Base-by-base conservation (phyloP, 2,329 filamentous ascomycete species). In the Trichoderma lentiforme region DNA sequence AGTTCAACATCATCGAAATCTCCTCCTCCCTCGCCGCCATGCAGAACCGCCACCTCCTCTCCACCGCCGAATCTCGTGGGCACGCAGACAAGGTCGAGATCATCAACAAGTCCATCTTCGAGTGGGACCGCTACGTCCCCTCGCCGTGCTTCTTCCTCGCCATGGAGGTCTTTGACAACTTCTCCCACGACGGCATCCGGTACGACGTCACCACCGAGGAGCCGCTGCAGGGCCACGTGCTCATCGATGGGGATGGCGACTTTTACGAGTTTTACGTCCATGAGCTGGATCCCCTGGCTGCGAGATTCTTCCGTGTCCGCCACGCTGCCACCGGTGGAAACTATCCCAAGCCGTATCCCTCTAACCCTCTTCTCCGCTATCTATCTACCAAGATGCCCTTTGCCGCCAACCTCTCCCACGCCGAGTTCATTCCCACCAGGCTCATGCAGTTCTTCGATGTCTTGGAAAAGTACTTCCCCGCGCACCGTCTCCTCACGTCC, bases 161-260 rank as follows among this genome's bases (percentile, higher is more conserved):
- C 58, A 92, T 99, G 82, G 96, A 99, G 83, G 96, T 99, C 75
- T 97, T 98, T 79, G 96, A 99, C 85, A 99, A 99, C 83, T 98
- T 99, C 80, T 91, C 94, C 43, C 97, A 99, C 84, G 96, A 99
- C 83, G 89, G 91, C 72, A 90, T 99, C 74, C 95, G 97, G 74
- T 99, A 98, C 84, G 92, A 98, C 82, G 86, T 92, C 12, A 82
- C 86, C 73, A 97, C 94, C 12, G 93, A 94, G 80, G 85, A 92
- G 75, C 93, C 95, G 0, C 87, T 97, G 70, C 97, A 99, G 83
- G 94, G 94, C 64, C 91, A 91, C 74, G 95, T 98, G 15, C 86
- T 99, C 51, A 91, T 99, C 78, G 94, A 97, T 80, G 86, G 85
- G 9, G 85, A 91, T 56, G 95, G 95, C 78, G 95, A 98, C 78